Evolutionary conservation across 2,329 filamentous ascomycete genomes (phyloP), one percentile per base, ranked within the genome.

Genomic region (Colletotrichum higginsianum): DNA sequence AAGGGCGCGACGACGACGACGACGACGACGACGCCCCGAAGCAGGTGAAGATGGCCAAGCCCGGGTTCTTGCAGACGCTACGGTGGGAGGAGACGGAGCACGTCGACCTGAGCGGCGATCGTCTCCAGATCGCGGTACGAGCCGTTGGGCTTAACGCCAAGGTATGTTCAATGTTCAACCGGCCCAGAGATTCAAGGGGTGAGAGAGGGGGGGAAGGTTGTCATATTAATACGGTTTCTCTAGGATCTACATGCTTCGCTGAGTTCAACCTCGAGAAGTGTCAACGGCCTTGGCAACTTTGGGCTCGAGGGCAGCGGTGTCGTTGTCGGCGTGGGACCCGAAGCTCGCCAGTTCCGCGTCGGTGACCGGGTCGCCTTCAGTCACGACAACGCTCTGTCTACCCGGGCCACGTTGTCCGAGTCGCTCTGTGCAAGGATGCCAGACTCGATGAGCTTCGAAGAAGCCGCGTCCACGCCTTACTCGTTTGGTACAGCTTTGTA

Each of bases 321-420:
- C 38, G 67, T 70, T 13, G 38, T 23, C 18, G 52, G 18, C 23
- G 26, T 66, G 8, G 67, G 67, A 16, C 26, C 62, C 8, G 40
- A 56, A 15, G 53, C 49, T 47, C 47, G 21, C 11, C 35, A 21
- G 18, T 47, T 70, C 13, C 61, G 67, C 0, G 44, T 76, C 0
- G 83, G 83, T 9, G 82, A 84, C 57, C 77, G 80, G 0, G 83
- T 84, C 8, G 77, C 77, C 70, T 70, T 70, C 4, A 49, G 12
- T 11, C 23, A 30, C 16, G 11, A 38, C 9, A 16, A 55, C 38
- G 44, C 50, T 3, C 35, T 66, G 1, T 46, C 62, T 5, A 66
- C 67, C 2, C 42, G n/a, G 2, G 15, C 61, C 11, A 55, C 15
- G 18, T 8, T 70, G 16, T 21, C 38, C 2, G 67, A 70, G n/a